phyloP scores from a whole-genome alignment of 768 basidiomycete species.

The Tricholomella constricta region DNA sequence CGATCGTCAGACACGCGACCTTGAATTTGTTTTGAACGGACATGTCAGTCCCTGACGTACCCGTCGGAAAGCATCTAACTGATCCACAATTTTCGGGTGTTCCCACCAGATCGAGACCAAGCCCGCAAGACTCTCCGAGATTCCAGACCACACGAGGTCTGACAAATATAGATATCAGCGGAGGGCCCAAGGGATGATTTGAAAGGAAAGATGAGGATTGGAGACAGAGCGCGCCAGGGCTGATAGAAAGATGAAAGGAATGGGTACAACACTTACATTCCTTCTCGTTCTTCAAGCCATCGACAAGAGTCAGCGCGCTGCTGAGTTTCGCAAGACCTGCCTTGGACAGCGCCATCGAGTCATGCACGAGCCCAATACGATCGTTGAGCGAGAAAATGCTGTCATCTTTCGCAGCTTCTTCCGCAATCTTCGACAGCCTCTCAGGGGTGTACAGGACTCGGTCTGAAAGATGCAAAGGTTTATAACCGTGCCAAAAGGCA shows the following conservation, averaged over 20 bases:
- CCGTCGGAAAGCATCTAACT: constrained; percentile 60
- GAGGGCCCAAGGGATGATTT: background rate
- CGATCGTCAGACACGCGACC: constrained; percentile 1
- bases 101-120: constrained; percentile 85
- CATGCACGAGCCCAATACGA: constrained; percentile 85
- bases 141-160: constrained; percentile 85
- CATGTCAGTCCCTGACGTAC: constrained; percentile 38
- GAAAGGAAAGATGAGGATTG: background rate
- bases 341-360: constrained; percentile 76
- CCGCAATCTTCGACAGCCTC: constrained; percentile 74
- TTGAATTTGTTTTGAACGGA: background rate
- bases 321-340: constrained; percentile 81
- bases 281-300: constrained; percentile 69
- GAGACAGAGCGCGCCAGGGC: background rate
- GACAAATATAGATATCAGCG: background rate
- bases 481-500: background rate
- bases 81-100: constrained; percentile 51
- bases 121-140: constrained; percentile 54
- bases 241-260: background rate
- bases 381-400: constrained; percentile 77
- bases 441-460: constrained; percentile 87
- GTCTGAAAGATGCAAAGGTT: constrained; percentile 42
- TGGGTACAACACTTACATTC: constrained; percentile 63
- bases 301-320: constrained; percentile 72
- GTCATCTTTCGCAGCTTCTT: constrained; percentile 64